These are phyloP conservation scores for Geotrichum restrictum DNA, from an alignment of 1,139 yeast species.

Conservation along the genomic window DNA sequence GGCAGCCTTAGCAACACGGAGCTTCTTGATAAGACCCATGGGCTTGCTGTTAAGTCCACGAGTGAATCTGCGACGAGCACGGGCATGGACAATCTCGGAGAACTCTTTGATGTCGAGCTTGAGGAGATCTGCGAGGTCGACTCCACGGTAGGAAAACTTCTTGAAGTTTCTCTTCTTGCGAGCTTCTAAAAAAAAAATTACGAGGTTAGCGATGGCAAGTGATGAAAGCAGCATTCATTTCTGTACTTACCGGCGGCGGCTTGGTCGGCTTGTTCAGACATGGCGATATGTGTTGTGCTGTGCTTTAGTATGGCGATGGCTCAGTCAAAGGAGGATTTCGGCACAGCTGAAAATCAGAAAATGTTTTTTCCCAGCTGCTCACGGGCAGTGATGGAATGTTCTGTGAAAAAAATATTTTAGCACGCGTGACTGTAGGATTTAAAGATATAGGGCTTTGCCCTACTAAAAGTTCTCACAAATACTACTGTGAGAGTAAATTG, in stretches of 20 bases:
- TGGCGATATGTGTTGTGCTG: constrained; percentile 14
- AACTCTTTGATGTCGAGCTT: constrained; percentile 96
- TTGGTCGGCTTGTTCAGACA: constrained; percentile 19
- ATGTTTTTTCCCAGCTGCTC: background rate
- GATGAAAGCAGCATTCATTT: background rate
- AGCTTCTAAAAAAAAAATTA: constrained; percentile 28
- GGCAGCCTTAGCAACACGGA: constrained; percentile 95
- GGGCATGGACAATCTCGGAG: constrained; percentile 93
- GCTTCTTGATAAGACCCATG: constrained; percentile 95
- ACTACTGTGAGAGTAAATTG: background rate
- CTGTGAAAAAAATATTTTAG: no score
- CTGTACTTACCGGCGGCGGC: constrained; percentile 14
- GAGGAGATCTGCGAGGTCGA: constrained; percentile 90
- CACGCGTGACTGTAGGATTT: background rate
- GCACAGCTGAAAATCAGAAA: constrained; percentile 1
- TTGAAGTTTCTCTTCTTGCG: constrained; percentile 84
- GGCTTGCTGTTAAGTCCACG: constrained; percentile 96
- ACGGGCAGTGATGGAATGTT: background rate
- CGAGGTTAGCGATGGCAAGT: constrained; percentile 4
- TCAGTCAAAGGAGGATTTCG: constrained; percentile 2
- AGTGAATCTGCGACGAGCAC: constrained; percentile 99
- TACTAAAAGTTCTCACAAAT: background rate
- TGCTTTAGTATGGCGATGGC: background rate
- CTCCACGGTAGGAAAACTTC: constrained; percentile 98
- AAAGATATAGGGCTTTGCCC: constrained; percentile 5